Conservation (phyloP, 345 rosid species). For the Aegle marmelos region DNA sequence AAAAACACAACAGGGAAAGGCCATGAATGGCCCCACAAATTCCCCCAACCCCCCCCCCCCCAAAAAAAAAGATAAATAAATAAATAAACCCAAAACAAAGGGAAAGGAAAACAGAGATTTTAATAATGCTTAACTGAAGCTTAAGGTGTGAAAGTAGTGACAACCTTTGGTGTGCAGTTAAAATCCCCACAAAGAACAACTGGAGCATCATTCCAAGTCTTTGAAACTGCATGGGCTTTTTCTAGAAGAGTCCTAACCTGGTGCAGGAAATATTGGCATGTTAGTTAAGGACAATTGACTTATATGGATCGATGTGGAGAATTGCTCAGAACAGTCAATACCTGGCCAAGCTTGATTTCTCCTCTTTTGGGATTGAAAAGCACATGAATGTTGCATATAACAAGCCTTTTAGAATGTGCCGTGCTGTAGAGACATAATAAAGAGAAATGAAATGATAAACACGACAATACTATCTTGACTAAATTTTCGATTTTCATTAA, state of each 20-base stretch:
- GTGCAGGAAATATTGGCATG: slow-evolving; percentile 17
- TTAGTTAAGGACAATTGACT: slow-evolving; percentile 1
- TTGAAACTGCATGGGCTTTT: slow-evolving; percentile 71
- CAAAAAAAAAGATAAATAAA: slow-evolving; percentile 7
- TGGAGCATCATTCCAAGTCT: slow-evolving; percentile 80
- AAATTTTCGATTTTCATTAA: not conserved
- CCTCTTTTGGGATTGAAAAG: slow-evolving; percentile 96
- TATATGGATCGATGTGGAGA: not conserved
- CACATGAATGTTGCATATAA: slow-evolving; percentile 86
- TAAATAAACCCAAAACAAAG: not conserved
- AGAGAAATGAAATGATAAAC: not conserved
- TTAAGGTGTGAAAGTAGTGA: slow-evolving; percentile 15
- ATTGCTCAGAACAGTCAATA: slow-evolving; percentile 25
- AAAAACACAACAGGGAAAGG: not conserved
- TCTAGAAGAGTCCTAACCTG: slow-evolving; percentile 82
- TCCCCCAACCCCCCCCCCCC: not conserved
- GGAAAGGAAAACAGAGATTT: slow-evolving; percentile 3
- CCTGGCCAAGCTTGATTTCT: slow-evolving; percentile 96
- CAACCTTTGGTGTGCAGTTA: slow-evolving; percentile 93
- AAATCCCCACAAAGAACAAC: slow-evolving; percentile 95
- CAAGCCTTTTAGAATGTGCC: slow-evolving; percentile 46
- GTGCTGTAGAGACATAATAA: slow-evolving; percentile 44
- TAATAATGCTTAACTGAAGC: slow-evolving; percentile 11
- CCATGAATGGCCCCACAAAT: not conserved
- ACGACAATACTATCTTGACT: not conserved